A percentile compares a stretch with the other conserved stretches of the same genome.
phyloP scores from a whole-genome alignment of 2,329 filamentous ascomycete species.

The Claviceps sorghi region DNA sequence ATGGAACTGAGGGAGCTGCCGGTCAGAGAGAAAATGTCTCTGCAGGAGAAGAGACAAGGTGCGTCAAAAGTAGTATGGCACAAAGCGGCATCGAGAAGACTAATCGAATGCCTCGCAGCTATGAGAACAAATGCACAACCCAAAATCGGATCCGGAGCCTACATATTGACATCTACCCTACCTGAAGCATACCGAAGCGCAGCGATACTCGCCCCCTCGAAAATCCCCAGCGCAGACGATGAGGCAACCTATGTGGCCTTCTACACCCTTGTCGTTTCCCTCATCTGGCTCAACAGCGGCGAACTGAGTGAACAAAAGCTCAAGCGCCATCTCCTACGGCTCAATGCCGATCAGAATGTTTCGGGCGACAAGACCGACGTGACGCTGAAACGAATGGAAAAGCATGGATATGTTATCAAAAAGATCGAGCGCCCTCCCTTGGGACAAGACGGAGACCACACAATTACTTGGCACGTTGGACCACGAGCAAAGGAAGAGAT shows the following conservation, averaged over 20 bases:
- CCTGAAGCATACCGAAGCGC: slow-evolving; percentile 53
- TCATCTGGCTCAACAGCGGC: slow-evolving; percentile 63
- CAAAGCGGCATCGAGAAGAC: not conserved
- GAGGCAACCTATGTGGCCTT: slow-evolving; percentile 73
- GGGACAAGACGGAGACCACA: slow-evolving; percentile 52
- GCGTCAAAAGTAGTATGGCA: slow-evolving; percentile 10
- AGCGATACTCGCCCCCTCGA: slow-evolving; percentile 52
- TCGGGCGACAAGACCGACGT: slow-evolving; percentile 63
- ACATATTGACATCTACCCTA: slow-evolving; percentile 62
- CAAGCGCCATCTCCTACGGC: slow-evolving; percentile 55
- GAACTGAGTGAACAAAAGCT: slow-evolving; percentile 65
- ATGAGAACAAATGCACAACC: slow-evolving; percentile 34
- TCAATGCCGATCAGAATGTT: slow-evolving; percentile 63
- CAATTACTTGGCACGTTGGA: slow-evolving; percentile 70
- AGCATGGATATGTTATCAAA: slow-evolving; percentile 70
- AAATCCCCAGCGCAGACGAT: slow-evolving; percentile 45
- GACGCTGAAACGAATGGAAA: slow-evolving; percentile 58
- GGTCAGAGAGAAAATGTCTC: slow-evolving; percentile 61
- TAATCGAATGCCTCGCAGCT: slow-evolving; percentile 13
- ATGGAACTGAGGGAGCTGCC: slow-evolving; percentile 86
- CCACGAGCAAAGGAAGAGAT: slow-evolving; percentile 77
- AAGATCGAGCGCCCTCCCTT: slow-evolving; percentile 46
- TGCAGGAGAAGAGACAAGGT: slow-evolving; percentile 66
- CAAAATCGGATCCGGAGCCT: slow-evolving; percentile 50
- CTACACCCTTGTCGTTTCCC: slow-evolving; percentile 63